A percentile compares a stretch with the other conserved stretches of the same genome.
phyloP scores from a whole-genome alignment of 1,139 yeast genomes.

The Suhomyces maxii region DNA sequence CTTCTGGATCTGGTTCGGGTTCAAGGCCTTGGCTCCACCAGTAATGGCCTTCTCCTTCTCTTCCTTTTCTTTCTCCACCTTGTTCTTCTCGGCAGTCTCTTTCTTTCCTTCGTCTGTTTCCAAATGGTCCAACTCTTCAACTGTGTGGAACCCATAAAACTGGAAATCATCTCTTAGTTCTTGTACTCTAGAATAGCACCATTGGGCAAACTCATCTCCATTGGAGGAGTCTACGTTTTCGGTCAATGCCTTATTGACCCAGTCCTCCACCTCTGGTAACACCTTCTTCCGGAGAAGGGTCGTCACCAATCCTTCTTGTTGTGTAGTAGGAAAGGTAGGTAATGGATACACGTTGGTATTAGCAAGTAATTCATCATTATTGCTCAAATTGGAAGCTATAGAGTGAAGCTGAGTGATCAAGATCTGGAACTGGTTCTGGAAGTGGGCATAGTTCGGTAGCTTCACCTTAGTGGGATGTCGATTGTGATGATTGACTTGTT shows the following conservation, averaged over 20 bases:
- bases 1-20: slow-evolving; percentile 40
- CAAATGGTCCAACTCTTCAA: slow-evolving; percentile 42
- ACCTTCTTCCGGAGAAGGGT: slow-evolving; percentile 84
- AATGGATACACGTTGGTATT: slow-evolving; percentile 80
- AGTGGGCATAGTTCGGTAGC: slow-evolving; percentile 43
- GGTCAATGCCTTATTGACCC: slow-evolving; percentile 66
- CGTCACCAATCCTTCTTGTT: slow-evolving; percentile 77
- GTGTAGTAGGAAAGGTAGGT: slow-evolving; percentile 79
- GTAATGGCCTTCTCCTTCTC: slow-evolving; percentile 31
- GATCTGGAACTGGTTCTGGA: slow-evolving; percentile 81
- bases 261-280: slow-evolving; percentile 84
- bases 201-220: slow-evolving; percentile 58
- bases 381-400: slow-evolving; percentile 64
- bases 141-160: slow-evolving; percentile 61
- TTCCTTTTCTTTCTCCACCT: slow-evolving; percentile 27
- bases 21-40: slow-evolving; percentile 34
- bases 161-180: slow-evolving; percentile 56
- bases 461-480: slow-evolving; percentile 40
- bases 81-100: slow-evolving; percentile 31
- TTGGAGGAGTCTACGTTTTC: slow-evolving; percentile 22
- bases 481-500: slow-evolving; percentile 43
- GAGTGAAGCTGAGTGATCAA: slow-evolving; percentile 78
- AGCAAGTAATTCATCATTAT: slow-evolving; percentile 57
- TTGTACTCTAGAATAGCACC: slow-evolving; percentile 60
- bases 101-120: slow-evolving; percentile 44